A percentile compares a stretch with the other conserved stretches of the same genome.
phyloP scores from a whole-genome alignment of 768 basidiomycete genomes.

The Tulasnella sp. region DNA sequence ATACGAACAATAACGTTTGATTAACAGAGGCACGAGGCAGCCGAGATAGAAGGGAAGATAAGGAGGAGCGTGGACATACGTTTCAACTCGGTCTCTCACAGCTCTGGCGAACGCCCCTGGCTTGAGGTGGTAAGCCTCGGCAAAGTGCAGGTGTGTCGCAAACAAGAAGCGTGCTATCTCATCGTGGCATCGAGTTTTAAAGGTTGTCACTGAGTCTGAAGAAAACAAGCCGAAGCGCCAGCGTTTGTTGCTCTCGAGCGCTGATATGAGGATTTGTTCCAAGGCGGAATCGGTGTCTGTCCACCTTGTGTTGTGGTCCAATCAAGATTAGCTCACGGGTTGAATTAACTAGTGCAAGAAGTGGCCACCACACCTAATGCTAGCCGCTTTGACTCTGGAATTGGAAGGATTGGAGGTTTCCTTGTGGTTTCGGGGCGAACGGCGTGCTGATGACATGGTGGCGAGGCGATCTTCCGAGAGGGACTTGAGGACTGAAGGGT shows the following conservation, averaged over 20 bases:
- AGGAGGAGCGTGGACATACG: too few relatives aligned
- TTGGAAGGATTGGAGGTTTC: background rate
- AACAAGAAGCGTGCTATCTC: conserved; percentile 17
- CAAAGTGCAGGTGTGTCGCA: conserved; percentile 8
- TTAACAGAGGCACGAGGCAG: background rate
- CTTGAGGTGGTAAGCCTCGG: background rate
- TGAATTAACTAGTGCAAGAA: background rate
- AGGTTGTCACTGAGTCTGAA: background rate
- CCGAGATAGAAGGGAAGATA: background rate
- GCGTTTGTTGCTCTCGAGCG: conserved; percentile 11
- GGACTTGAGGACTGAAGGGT: too few relatives aligned
- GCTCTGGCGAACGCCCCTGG: conserved; percentile 12
- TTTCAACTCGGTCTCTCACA: conserved; percentile 15
- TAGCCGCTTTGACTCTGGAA: conserved; percentile 4
- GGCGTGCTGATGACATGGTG: background rate
- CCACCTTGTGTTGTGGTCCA: background rate
- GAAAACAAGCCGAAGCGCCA: conserved; percentile 16
- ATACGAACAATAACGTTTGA: background rate
- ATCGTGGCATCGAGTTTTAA: conserved; percentile 15
- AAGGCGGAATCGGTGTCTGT: background rate
- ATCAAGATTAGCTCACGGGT: background rate
- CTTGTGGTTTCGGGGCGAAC: conserved; percentile 12
- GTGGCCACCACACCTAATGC: background rate
- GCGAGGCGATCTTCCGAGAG: too few relatives aligned
- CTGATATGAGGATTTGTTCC: conserved; percentile 7